Evolutionary conservation across 331 rosid species (phyloP).

Genomic region (Acacia concinna): DNA sequence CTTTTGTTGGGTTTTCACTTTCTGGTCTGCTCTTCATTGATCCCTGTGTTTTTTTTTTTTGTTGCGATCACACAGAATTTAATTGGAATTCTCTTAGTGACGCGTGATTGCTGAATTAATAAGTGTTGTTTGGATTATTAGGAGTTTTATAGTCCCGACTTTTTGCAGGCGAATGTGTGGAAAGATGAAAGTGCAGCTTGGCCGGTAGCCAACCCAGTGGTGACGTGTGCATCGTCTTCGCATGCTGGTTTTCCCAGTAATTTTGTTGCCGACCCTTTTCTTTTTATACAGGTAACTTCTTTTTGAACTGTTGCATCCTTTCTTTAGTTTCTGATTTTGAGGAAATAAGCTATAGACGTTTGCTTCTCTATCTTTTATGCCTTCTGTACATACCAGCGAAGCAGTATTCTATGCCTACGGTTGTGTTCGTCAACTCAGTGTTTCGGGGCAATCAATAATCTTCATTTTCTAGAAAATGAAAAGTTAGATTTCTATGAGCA

Average conservation of each 20-base stretch:
- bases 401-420: not conserved
- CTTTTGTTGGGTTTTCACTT: not conserved
- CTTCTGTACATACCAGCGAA: slow-evolving; percentile 11
- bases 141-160: no score
- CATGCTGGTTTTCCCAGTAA: slow-evolving; percentile 91
- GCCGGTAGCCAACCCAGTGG: slow-evolving; percentile 96
- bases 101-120: slow-evolving; percentile 7
- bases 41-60: not conserved
- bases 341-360: not conserved
- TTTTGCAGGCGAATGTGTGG: slow-evolving; percentile 64
- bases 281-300: slow-evolving; percentile 64
- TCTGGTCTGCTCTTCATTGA: not conserved
- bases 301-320: slow-evolving; percentile 26
- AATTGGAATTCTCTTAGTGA: slow-evolving; percentile 19
- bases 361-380: not conserved
- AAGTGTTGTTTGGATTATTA: slow-evolving; percentile 13
- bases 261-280: slow-evolving; percentile 98
- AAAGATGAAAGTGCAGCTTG: slow-evolving; percentile 75
- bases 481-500: slow-evolving; percentile 20
- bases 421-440: slow-evolving; percentile 21
- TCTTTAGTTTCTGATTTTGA: slow-evolving; percentile 27
- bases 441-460: slow-evolving; percentile 24
- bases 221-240: slow-evolving; percentile 90
- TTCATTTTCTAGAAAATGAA: not conserved
- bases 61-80: not conserved